Conservation (phyloP, 2,329 filamentous ascomycete species). For the Teratosphaeriaceae sp. region DNA sequence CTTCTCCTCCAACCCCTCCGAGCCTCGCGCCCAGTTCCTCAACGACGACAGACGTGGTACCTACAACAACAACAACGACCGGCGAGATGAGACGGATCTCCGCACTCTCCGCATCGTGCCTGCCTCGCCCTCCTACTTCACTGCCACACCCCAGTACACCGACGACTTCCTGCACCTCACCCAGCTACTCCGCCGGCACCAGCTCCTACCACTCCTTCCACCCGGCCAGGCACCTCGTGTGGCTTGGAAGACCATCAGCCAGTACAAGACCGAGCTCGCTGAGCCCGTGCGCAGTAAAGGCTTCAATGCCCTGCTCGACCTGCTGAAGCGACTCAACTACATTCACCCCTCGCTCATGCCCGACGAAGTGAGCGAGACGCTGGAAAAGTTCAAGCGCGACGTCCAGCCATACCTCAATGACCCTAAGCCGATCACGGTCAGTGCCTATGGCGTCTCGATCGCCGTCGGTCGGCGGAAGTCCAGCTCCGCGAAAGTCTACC, state of each 20-base stretch:
- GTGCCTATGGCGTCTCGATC: conserved; percentile 69
- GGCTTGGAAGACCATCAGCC: conserved; percentile 71
- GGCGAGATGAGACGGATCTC: conserved; percentile 8
- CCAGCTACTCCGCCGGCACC: conserved; percentile 63
- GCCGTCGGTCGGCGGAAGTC: conserved; percentile 84
- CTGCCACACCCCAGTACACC: conserved; percentile 74
- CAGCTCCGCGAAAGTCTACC: conserved; percentile 73
- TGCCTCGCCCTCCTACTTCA: conserved; percentile 90
- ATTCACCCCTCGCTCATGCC: conserved; percentile 78
- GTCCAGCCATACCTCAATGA: conserved; percentile 64
- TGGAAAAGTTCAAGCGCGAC: conserved; percentile 66
- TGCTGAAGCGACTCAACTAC: conserved; percentile 73
- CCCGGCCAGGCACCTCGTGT: conserved; percentile 62
- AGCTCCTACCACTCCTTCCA: conserved; percentile 62
- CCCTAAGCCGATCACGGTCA: conserved; percentile 58
- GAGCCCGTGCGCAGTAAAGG: conserved; percentile 70
- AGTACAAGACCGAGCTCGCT: conserved; percentile 65
- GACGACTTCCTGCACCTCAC: conserved; percentile 74
- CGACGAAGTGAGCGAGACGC: conserved; percentile 55
- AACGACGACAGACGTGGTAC: not conserved
- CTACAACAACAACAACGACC: not conserved
- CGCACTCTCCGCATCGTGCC: conserved; percentile 64
- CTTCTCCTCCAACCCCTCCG: conserved; percentile 17
- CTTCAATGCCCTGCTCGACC: conserved; percentile 67
- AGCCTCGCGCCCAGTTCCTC: conserved; percentile 13